Evolutionary conservation across 23 red algal species (phyloP), one percentile per base, ranked within the genome.

Genomic region (Chondrus crispus): DNA sequence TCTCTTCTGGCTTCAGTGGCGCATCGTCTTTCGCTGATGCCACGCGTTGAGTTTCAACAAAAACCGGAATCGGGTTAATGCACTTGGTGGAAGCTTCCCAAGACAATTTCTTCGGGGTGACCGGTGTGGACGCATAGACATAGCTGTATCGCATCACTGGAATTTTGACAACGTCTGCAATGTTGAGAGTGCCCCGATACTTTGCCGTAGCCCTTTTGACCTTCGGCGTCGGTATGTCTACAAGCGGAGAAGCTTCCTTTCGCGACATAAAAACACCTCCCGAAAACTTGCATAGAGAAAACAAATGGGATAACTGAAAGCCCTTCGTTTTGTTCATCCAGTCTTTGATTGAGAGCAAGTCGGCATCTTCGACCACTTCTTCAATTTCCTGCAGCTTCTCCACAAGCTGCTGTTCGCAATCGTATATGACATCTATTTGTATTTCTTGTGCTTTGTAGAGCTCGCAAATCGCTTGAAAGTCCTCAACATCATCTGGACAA

Each of bases 11-110:
- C 4, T 62, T 3, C 29, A 90, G 49, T 5, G 87, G 72, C 4
- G 87, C 35, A 37, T 90, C 87, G n/a, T 90, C 87, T 4, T 80
- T 90, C 2, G 87, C 72, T 3, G 87, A 90, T 2, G 87, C 87
- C 2, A 90, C 87, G 20, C 87, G 72, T 29, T 90, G 71, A 3
- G 87, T 90, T 46, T 90, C 87, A 16, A 39, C 43, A 33, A 62
- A 42, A 48, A 90, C 87, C n/a, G 50, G 74, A 24, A 90, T 73
- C 11, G 87, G 48, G 16, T 68, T 19, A 20, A 48, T 68, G 12
- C 45, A 39, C 4, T 22, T 39, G 11, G 58, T 57, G 43, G 87
- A 64, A 13, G 71, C 30, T 37, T 69, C 72, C 87, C 87, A 90
- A 13, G 87, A 90, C 13, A 90, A 39, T 29, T 90, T 90, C n/a